A percentile compares a stretch with the other conserved stretches of the same genome.
phyloP scores from a whole-genome alignment of 2,329 filamentous ascomycete genomes.

The Simplicillium sp. region DNA sequence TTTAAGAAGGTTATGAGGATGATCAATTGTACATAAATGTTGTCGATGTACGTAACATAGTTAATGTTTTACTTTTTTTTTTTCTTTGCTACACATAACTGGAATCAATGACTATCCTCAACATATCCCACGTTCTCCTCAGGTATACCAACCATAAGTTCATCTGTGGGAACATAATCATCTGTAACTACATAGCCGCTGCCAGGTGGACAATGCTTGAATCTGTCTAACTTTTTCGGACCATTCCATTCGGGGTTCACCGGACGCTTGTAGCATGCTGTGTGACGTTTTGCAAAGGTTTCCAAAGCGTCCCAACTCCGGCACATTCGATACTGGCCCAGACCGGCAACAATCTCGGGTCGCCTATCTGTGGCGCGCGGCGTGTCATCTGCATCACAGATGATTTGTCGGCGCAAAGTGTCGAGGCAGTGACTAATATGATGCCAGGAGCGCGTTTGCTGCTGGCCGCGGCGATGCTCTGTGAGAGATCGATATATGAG shows the following conservation, averaged over 20 bases:
- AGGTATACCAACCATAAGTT: no score
- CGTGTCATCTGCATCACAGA: slow-evolving; percentile 21
- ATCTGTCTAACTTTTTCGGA: no score
- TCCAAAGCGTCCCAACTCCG: slow-evolving; percentile 16
- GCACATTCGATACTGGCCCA: slow-evolving; percentile 15
- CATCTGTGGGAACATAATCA: no score
- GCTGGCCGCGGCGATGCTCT: slow-evolving; percentile 6
- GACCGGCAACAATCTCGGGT: slow-evolving; percentile 8
- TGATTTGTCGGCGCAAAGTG: slow-evolving; percentile 15
- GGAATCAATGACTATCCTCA: no score
- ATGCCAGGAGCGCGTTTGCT: slow-evolving; percentile 1
- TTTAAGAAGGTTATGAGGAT: no score
- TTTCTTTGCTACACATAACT: no score
- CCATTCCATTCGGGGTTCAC: no score
- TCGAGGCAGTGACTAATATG: slow-evolving; percentile 16
- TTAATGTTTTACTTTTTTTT: no score
- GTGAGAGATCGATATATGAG: slow-evolving; percentile 9
- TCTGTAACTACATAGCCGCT: not conserved
- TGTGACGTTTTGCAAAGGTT: slow-evolving; percentile 12
- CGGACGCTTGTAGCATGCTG: slow-evolving; percentile 5
- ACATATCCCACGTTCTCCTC: no score
- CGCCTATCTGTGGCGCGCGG: slow-evolving; percentile 13
- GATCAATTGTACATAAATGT: no score
- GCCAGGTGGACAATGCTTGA: slow-evolving; percentile 4
- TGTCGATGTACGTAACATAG: no score